phyloP scores from a whole-genome alignment of 1,284 basidiomycete species.

The Heterobasidion annosum region DNA sequence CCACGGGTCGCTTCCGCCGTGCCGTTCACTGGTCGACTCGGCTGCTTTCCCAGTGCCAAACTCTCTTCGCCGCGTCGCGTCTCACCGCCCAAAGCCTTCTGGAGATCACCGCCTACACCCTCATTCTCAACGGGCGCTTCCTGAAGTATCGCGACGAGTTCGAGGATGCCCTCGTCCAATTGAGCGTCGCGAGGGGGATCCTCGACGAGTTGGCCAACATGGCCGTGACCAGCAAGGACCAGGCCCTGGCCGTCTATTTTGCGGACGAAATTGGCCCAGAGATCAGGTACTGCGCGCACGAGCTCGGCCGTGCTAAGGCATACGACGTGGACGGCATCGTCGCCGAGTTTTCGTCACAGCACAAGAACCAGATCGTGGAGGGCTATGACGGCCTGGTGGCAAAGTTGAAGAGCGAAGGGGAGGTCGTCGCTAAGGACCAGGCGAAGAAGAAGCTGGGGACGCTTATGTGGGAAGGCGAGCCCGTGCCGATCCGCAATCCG shows the following conservation, averaged over 20 bases:
- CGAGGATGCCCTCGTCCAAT: constrained; percentile 71
- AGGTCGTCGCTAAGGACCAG: constrained; percentile 27
- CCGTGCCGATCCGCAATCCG: constrained; percentile 82
- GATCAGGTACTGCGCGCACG: constrained; percentile 89
- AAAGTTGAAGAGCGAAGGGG: constrained; percentile 39
- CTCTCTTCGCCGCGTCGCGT: constrained; percentile 44
- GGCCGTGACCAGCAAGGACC: constrained; percentile 77
- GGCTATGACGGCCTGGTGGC: constrained; percentile 52
- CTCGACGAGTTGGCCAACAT: constrained; percentile 64
- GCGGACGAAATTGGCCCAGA: constrained; percentile 86
- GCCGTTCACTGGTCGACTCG: constrained; percentile 79
- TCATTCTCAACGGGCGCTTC: constrained; percentile 70
- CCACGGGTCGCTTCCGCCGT: constrained; percentile 77
- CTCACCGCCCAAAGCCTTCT: constrained; percentile 50
- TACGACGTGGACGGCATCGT: constrained; percentile 83
- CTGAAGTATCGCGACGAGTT: constrained; percentile 67
- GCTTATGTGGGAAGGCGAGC: constrained; percentile 76
- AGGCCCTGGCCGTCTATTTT: constrained; percentile 82
- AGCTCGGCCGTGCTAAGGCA: constrained; percentile 63
- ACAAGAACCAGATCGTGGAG: constrained; percentile 53
- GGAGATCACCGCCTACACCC: constrained; percentile 58
- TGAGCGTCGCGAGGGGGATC: constrained; percentile 72
- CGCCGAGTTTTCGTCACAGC: constrained; percentile 56
- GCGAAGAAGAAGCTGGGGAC: constrained; percentile 46
- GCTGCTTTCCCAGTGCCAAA: constrained; percentile 67